These are phyloP conservation scores for Fusarium annulatum DNA, from an alignment of 2,329 filamentous ascomycete genomes.

Conservation along the genomic window DNA sequence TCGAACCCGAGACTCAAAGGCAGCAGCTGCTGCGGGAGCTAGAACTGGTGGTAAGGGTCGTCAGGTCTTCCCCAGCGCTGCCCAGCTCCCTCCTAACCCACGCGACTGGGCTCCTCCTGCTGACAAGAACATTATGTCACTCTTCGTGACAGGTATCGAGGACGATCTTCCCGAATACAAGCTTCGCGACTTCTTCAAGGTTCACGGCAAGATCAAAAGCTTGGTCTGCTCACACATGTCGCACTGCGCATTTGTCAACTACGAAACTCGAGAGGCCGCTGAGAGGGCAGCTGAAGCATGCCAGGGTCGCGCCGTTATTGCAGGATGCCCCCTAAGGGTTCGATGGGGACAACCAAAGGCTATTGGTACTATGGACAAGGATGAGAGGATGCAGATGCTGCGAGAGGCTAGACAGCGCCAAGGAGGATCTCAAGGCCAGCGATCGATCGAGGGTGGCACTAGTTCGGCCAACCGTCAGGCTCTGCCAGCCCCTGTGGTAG, in stretches of 20 bases:
- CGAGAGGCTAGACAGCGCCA: constrained; percentile 70
- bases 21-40: constrained; percentile 62
- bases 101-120: constrained; percentile 87
- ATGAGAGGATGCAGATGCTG: constrained; percentile 83
- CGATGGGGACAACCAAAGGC: constrained; percentile 95
- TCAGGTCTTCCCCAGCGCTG: constrained; percentile 74
- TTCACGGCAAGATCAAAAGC: constrained; percentile 89
- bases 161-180: constrained; percentile 95
- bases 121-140: constrained; percentile 87
- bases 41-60: constrained; percentile 58
- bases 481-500: constrained; percentile 65
- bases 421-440: constrained; percentile 28
- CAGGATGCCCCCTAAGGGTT: constrained; percentile 88
- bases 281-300: constrained; percentile 87
- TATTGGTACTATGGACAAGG: constrained; percentile 89
- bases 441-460: constrained; percentile 47
- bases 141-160: constrained; percentile 95
- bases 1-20: constrained; percentile 74
- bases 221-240: constrained; percentile 96
- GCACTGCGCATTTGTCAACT: constrained; percentile 97
- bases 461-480: constrained; percentile 41
- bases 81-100: constrained; percentile 81
- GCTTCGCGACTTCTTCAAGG: constrained; percentile 88
- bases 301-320: constrained; percentile 88
- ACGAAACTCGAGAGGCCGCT: constrained; percentile 82